Percentiles rank a stretch among this genome's conserved stretches.
Evolutionary conservation across 2,329 filamentous ascomycete genomes (phyloP).

Genomic region (Nannizziopsis barbatae): DNA sequence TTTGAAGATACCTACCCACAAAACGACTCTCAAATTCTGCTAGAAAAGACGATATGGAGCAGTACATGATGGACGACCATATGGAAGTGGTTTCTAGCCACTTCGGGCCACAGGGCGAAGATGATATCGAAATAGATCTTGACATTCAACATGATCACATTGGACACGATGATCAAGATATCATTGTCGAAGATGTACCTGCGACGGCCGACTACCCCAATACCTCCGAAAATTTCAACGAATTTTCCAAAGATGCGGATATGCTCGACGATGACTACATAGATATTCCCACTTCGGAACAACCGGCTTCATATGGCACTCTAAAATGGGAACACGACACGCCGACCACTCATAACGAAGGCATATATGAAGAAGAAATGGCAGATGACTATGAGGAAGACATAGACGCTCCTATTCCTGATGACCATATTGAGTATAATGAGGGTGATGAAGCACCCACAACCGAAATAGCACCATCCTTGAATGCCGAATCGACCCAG

Average conservation of each 20-base stretch:
- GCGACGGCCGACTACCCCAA: slow-evolving; percentile 29
- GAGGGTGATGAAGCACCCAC: background rate
- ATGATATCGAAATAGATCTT: slow-evolving; percentile 47
- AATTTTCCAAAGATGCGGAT: slow-evolving; percentile 34
- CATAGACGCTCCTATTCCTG: slow-evolving; percentile 23
- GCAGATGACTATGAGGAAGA: slow-evolving; percentile 31
- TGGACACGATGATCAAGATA: slow-evolving; percentile 43
- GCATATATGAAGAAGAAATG: slow-evolving; percentile 31
- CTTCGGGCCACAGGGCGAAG: slow-evolving; percentile 28
- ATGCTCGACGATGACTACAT: slow-evolving; percentile 35
- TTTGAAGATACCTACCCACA: background rate
- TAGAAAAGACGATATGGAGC: slow-evolving; percentile 25
- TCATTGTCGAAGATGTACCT: slow-evolving; percentile 44
- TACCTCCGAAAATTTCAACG: slow-evolving; percentile 24
- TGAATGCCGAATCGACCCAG: background rate
- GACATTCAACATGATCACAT: slow-evolving; percentile 34
- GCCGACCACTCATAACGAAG: background rate
- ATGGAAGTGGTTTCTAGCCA: slow-evolving; percentile 36
- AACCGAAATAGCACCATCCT: background rate
- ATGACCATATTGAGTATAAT: background rate
- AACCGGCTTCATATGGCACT: background rate
- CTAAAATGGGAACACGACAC: too few relatives aligned
- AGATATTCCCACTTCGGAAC: slow-evolving; percentile 18
- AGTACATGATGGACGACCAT: slow-evolving; percentile 31
- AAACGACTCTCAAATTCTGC: background rate